These are phyloP conservation scores for Phalaenopsis equestris DNA, from an alignment of 106 monocot genomes.

Conservation along the genomic window DNA sequence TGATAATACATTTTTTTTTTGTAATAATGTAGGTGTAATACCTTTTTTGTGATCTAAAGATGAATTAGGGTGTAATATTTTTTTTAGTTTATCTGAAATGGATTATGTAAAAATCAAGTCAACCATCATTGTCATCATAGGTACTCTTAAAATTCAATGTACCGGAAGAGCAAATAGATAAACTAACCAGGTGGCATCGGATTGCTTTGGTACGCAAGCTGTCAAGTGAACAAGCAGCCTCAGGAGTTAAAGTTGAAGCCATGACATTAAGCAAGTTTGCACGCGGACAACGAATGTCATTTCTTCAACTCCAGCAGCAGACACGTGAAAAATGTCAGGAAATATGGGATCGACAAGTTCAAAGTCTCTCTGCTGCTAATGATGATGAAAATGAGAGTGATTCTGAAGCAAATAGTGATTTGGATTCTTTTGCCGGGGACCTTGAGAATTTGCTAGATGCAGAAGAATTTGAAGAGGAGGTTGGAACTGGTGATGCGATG, in stretches of 20 bases:
- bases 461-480: conserved; percentile 86
- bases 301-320: conserved; percentile 97
- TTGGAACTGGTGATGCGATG: conserved; percentile 36
- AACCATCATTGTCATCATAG: conserved; percentile 23
- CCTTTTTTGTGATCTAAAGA: not conserved
- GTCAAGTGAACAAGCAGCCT: conserved; percentile 93
- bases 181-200: conserved; percentile 93
- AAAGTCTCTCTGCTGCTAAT: conserved; percentile 77
- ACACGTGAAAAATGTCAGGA: conserved; percentile 99
- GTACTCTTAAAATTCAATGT: conserved; percentile 83
- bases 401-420: conserved; percentile 80
- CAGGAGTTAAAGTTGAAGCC: conserved; percentile 79
- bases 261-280: conserved; percentile 85
- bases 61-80: not conserved
- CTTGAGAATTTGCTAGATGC: conserved; percentile 97
- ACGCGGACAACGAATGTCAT: conserved; percentile 92
- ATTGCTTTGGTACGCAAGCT: conserved; percentile 88
- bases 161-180: conserved; percentile 83
- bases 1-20: not conserved
- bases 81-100: not conserved
- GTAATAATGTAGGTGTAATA: not conserved
- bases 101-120: not conserved
- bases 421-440: conserved; percentile 99
- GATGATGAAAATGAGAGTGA: conserved; percentile 83
- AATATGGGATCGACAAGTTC: conserved; percentile 97